Conservation (phyloP, 768 basidiomycete genomes). For the Kondoa subrosea region DNA sequence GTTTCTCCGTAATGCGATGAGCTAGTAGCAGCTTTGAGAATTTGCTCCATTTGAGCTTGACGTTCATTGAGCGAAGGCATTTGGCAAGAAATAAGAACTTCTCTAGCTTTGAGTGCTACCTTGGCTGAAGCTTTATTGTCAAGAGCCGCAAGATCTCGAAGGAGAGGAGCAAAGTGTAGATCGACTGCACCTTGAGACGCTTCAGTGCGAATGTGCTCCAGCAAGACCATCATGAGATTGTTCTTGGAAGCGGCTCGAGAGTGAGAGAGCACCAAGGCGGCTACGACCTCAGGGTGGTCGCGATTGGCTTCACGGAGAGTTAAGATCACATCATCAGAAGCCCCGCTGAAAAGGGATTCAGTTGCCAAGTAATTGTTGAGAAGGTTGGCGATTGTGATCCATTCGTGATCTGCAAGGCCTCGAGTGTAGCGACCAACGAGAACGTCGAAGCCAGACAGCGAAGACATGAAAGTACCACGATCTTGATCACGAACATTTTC, state of each 20-base stretch:
- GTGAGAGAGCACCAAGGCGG: slow-evolving; percentile 74
- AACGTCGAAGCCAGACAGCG: slow-evolving; percentile 48
- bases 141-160: slow-evolving; percentile 64
- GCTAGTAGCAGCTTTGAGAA: slow-evolving; percentile 72
- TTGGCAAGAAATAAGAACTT: slow-evolving; percentile 86
- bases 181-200: slow-evolving; percentile 63
- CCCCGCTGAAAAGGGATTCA: slow-evolving; percentile 82
- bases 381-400: slow-evolving; percentile 54
- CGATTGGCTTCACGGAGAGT: slow-evolving; percentile 80
- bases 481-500: slow-evolving; percentile 67
- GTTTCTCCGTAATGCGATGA: slow-evolving; percentile 80
- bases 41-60: slow-evolving; percentile 76
- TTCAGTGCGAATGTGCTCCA: slow-evolving; percentile 76
- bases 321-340: slow-evolving; percentile 80
- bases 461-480: slow-evolving; percentile 55
- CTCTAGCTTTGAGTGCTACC: slow-evolving; percentile 85
- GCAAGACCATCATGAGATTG: slow-evolving; percentile 64
- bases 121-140: slow-evolving; percentile 88
- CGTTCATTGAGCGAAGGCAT: slow-evolving; percentile 97
- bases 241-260: slow-evolving; percentile 87
- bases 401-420: slow-evolving; percentile 77
- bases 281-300: slow-evolving; percentile 75
- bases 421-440: slow-evolving; percentile 60
- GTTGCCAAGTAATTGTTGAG: slow-evolving; percentile 65
- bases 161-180: slow-evolving; percentile 52